Evolutionary conservation across 1,284 basidiomycete species (phyloP).

Genomic region (Naganishia sp.): DNA sequence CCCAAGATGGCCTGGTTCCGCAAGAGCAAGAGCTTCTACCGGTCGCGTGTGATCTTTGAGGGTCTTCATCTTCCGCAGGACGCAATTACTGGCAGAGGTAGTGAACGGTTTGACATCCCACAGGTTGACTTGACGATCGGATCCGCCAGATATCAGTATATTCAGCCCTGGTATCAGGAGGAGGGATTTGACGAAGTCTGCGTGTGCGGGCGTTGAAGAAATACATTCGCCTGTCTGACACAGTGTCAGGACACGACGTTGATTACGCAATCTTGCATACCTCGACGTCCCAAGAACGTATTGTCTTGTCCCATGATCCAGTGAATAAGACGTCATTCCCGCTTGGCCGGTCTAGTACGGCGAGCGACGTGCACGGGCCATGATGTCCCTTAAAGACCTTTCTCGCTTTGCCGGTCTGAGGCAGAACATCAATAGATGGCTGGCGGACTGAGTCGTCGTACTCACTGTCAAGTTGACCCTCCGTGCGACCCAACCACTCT

Average conservation of each 20-base stretch:
- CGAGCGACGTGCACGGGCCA: conserved; percentile 80
- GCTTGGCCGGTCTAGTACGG: conserved; percentile 57
- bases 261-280: conserved; percentile 53
- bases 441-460: background rate
- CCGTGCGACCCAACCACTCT: conserved; percentile 73
- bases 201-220: conserved; percentile 72
- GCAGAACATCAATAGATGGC: background rate
- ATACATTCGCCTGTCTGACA: conserved; percentile 66
- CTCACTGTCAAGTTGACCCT: conserved; percentile 48
- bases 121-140: conserved; percentile 83
- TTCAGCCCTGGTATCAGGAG: conserved; percentile 66
- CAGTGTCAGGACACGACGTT: background rate
- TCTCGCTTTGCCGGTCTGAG: conserved; percentile 72
- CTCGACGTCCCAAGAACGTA: conserved; percentile 76
- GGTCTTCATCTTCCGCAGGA: conserved; percentile 35
- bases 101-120: conserved; percentile 63
- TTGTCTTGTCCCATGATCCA: conserved; percentile 87
- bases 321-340: conserved; percentile 62
- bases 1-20: conserved; percentile 52
- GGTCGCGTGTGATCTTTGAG: conserved; percentile 43
- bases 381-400: conserved; percentile 77
- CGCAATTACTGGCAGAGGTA: conserved; percentile 40
- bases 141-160: conserved; percentile 80
- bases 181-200: conserved; percentile 82
- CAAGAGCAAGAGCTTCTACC: conserved; percentile 37